phyloP scores from a whole-genome alignment of 495 filamentous ascomycete genomes.

The Trichoderma parareesei region DNA sequence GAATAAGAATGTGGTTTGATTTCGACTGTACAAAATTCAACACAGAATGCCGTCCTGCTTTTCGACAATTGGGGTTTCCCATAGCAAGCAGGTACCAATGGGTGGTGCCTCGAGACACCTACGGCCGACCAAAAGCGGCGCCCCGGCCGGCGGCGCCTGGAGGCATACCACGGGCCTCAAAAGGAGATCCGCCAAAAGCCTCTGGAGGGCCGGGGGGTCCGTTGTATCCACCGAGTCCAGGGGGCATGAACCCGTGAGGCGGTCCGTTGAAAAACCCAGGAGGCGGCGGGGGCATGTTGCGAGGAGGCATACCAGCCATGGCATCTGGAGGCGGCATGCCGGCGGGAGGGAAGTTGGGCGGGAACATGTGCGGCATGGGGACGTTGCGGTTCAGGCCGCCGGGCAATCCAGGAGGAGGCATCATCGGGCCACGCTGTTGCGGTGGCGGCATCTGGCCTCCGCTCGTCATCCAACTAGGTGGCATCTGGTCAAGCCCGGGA shows the following conservation, averaged over 20 bases:
- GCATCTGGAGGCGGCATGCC: conserved; percentile 36
- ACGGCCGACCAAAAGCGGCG: conserved; percentile 12
- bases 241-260: conserved; percentile 26
- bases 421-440: conserved; percentile 27
- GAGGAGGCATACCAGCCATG: conserved; percentile 28
- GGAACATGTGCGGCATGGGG: conserved; percentile 39
- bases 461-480: conserved; percentile 32
- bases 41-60: neutral
- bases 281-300: conserved; percentile 38
- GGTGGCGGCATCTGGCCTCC: conserved; percentile 17
- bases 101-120: neutral
- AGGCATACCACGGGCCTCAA: conserved; percentile 25
- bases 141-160: conserved; percentile 14
- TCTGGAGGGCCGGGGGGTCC: conserved; percentile 34
- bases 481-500: conserved; percentile 42
- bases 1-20: neutral
- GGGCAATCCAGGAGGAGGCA: conserved; percentile 44
- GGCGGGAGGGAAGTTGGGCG: conserved; percentile 41
- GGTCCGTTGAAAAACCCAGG: conserved; percentile 43
- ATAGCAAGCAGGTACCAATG: neutral
- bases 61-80: neutral
- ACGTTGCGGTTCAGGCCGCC: conserved; percentile 28
- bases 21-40: neutral
- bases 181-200: conserved; percentile 25
- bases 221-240: conserved; percentile 40